phyloP scores from a whole-genome alignment of 352 stramenopile species.

The Globisporangium spinosum region DNA sequence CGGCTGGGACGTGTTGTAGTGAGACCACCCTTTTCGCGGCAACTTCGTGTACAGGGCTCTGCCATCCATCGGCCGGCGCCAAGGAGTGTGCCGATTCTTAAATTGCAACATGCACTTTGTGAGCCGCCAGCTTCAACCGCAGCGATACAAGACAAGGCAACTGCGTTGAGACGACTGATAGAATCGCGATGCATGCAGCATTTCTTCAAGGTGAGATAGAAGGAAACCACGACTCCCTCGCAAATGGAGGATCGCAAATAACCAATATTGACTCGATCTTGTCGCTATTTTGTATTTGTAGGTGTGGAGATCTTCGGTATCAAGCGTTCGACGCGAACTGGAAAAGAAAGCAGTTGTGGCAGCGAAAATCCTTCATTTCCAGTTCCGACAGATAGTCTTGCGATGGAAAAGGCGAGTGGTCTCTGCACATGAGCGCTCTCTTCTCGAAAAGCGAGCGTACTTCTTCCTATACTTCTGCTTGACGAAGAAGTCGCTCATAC shows the following conservation, averaged over 20 bases:
- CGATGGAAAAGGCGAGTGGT: slow-evolving; percentile 7
- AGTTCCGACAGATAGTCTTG: not conserved
- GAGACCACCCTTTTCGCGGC: not conserved
- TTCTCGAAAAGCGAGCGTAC: slow-evolving; percentile 15
- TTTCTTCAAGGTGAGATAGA: slow-evolving; percentile 6
- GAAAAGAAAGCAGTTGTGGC: slow-evolving; percentile 2
- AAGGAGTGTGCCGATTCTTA: not conserved
- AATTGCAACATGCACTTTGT: not conserved
- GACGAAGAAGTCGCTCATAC: slow-evolving; percentile 16
- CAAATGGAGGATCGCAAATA: not conserved
- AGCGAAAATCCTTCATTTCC: not conserved
- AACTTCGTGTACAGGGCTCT: slow-evolving; percentile 9
- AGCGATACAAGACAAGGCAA: not conserved
- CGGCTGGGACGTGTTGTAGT: not conserved
- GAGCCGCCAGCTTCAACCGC: not conserved
- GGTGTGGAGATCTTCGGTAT: not conserved
- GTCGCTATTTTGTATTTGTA: not conserved
- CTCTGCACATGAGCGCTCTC: not conserved
- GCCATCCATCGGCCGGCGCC: not conserved
- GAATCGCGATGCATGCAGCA: slow-evolving; percentile 1
- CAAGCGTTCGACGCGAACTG: not conserved
- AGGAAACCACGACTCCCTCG: not conserved
- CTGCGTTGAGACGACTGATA: not conserved
- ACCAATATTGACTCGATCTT: not conserved
- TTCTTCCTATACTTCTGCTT: slow-evolving; percentile 24